Evolutionary conservation across 305 asterid genomes (phyloP), one percentile per base, ranked within the genome.

Genomic region (Fraxinus dipetala): DNA sequence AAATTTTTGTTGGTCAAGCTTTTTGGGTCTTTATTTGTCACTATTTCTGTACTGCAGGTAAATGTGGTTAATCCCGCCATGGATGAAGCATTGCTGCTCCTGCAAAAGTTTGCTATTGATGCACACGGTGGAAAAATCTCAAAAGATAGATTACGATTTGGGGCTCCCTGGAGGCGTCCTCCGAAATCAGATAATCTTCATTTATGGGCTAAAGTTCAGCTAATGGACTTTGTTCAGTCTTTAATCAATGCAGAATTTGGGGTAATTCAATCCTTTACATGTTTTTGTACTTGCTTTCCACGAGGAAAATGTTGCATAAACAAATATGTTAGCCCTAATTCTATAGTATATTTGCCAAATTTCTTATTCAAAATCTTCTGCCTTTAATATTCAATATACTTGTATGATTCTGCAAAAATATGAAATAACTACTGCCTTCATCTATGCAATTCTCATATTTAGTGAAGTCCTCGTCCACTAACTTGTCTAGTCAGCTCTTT

Each of bases 161-260:
- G 99, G 83, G 94, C 98, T 82, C 94, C 99, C 36, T 95, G 99
- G 99, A 91, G 97, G 90, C 97, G 89, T 89, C 94, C 95, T 82
- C 96, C 96, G 0, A 82, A 85, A 78, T 78, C 84, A 13, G 90
- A 89, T 83, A 80, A 85, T 81, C 83, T 80, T 67, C 83, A 40
- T 84, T 84, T 79, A 80, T 95, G 98, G 98, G 96, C 98, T 77
- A 95, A 93, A 89, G 80, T 94, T 89, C 99, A 95, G 90, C 91
- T 95, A 76, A 87, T 95, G 93, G 99, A 95, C 90, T 94, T 92
- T 83, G 89, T 95, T 81, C 98, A 93, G 75, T 94, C 96, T 83
- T 89, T 95, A 24, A 92, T 91, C 84, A 89, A 78, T 73, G 85
- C 98, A 83, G 98, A 92, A 48, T 95, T 93, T 85, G 97, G 95